Evolutionary conservation across 108 stramenopile species (phyloP), one percentile per base, ranked within the genome.

Genomic region (Cyclostephanos tholiformis): DNA sequence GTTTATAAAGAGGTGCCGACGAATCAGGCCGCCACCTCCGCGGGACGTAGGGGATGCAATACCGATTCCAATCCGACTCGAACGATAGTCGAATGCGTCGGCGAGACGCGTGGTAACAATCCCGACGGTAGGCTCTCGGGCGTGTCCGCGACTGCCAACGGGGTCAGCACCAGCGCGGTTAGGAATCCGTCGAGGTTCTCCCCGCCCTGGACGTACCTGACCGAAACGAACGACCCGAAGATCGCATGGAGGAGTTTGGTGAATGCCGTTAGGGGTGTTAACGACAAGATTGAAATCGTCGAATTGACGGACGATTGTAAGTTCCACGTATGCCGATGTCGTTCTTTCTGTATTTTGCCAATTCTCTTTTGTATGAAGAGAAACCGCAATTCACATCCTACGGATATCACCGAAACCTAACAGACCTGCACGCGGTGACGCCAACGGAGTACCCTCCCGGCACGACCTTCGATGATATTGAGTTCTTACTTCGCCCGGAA

Each of bases 401-500:
- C 0, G 27, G 13, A 3, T 6, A 57, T 12, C 13, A 17, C 7
- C 41, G 27, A 41, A 60, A 23, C 49, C 32, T 22, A 55, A 17
- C 35, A 80, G 79, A 94, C 78, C 71, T 94, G 52, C 89, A 94
- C 77, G 93, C 93, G 2, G 85, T 83, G 6, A 85, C 82, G 5
- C 88, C 89, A 7, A 92, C 91, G 5, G 61, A 77, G 62, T 87
- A 71, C 19, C 92, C 92, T 48, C 80, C 88, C 5, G 91, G 91
- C 9, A 49, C 87, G 69, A 63, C 76, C 20, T 82, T 89, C 69
- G 96, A 97, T 77, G 95, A 95, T 71, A 76, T 97, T 61, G 96
- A 97, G 80, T 97, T 97, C 63, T 23, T 97, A 23, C 52, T 97
- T 16, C 80, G 90, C 63, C 92, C 93, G 20, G 89, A 90, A 10